phyloP scores from a whole-genome alignment of 768 basidiomycete genomes.

The Panus rudis region DNA sequence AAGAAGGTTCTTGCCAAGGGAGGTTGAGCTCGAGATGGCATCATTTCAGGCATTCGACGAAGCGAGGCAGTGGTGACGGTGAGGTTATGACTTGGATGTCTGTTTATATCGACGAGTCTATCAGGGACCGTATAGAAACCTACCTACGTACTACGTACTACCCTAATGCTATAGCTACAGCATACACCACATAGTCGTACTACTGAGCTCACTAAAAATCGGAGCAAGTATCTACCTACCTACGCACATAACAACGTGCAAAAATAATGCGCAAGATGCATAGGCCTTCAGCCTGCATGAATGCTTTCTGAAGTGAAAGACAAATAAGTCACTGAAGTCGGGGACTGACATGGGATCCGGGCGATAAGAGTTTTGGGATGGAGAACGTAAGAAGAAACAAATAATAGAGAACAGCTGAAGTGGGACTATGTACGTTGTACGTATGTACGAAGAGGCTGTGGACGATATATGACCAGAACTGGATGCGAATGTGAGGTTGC shows the following conservation, averaged over 20 bases:
- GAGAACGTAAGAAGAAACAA: slow-evolving; percentile 16
- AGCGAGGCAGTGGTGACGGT: not conserved
- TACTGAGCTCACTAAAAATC: slow-evolving; percentile 6
- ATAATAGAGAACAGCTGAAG: slow-evolving; percentile 8
- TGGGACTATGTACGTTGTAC: slow-evolving; percentile 1
- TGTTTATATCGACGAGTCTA: too few species aligned
- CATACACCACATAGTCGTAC: too few species aligned
- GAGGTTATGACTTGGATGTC: not conserved
- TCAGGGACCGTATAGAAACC: too few species aligned
- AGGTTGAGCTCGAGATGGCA: too few species aligned
- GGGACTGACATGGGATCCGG: slow-evolving; percentile 5
- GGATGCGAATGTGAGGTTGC: not conserved
- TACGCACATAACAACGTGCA: slow-evolving; percentile 18
- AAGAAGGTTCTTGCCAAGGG: slow-evolving; percentile 49
- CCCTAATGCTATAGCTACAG: too few species aligned
- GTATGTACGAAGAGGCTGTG: too few species aligned
- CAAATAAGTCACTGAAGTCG: too few species aligned
- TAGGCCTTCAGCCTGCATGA: slow-evolving; percentile 15
- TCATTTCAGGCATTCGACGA: too few species aligned
- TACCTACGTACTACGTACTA: too few species aligned
- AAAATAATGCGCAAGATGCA: slow-evolving; percentile 22
- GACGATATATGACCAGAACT: not conserved
- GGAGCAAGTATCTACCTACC: slow-evolving; percentile 10
- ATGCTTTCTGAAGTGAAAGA: not conserved
- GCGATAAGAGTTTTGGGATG: slow-evolving; percentile 10